Conservation (phyloP, 192 early-diverging fungal genomes). For the Bifiguratus adelaidae region DNA sequence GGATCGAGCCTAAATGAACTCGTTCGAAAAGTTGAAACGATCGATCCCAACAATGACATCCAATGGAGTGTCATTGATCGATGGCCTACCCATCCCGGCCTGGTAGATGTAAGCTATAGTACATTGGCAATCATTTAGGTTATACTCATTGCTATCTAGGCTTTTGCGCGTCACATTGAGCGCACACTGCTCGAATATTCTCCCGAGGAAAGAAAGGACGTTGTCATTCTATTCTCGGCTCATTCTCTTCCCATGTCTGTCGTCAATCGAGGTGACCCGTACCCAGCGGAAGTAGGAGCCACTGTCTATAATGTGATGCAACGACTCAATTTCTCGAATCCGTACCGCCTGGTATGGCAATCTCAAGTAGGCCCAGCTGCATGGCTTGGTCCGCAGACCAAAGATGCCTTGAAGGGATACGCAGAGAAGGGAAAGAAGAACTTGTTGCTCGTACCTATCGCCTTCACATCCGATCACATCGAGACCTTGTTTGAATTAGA, state of each 20-base stretch:
- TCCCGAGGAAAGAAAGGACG: conserved; percentile 47
- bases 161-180: conserved; percentile 74
- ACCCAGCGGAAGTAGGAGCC: conserved; percentile 76
- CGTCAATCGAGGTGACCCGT: conserved; percentile 86
- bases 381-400: conserved; percentile 90
- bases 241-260: conserved; percentile 92
- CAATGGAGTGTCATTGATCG: conserved; percentile 95
- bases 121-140: neutral
- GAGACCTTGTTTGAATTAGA: conserved; percentile 97
- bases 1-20: conserved; percentile 90
- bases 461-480: conserved; percentile 94
- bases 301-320: conserved; percentile 79
- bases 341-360: conserved; percentile 91
- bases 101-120: conserved; percentile 47
- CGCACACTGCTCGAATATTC: conserved; percentile 53
- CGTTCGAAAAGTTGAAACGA: conserved; percentile 42
- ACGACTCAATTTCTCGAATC: conserved; percentile 57
- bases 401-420: conserved; percentile 64
- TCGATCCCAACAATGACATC: conserved; percentile 54
- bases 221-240: conserved; percentile 88
- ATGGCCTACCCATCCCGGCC: conserved; percentile 81
- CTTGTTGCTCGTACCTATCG: conserved; percentile 82
- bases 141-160: conserved; percentile 24
- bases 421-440: conserved; percentile 70
- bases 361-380: conserved; percentile 85